Evolutionary conservation across 306 rosid species (phyloP).

Genomic region (Citrullus colocynthis): DNA sequence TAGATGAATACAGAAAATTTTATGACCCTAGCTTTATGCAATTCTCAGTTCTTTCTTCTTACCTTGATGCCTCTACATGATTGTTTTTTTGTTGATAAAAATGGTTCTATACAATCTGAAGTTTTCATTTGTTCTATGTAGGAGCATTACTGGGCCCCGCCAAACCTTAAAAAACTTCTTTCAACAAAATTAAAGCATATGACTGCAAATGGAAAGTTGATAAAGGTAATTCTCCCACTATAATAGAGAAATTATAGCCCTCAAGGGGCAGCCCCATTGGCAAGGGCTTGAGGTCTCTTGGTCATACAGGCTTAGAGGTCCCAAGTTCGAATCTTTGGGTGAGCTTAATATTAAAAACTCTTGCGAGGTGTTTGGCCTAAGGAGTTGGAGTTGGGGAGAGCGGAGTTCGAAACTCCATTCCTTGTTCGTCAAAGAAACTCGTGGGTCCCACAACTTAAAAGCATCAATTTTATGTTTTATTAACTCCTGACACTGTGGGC

Average conservation of each 20-base stretch:
- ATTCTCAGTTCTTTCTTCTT: background rate
- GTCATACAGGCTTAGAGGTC: too few relatives aligned
- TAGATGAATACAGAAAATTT: background rate
- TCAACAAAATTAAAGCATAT: conserved; percentile 72
- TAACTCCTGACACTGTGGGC: too few relatives aligned
- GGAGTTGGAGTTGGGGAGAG: too few relatives aligned
- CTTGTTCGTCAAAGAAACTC: too few relatives aligned
- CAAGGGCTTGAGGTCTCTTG: too few relatives aligned
- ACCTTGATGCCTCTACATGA: background rate
- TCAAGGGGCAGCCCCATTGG: too few relatives aligned
- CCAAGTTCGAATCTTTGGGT: too few relatives aligned
- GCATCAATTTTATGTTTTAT: too few relatives aligned
- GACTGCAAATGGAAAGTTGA: conserved; percentile 58
- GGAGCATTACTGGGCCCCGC: conserved; percentile 71
- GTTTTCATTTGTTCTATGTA: conserved; percentile 17
- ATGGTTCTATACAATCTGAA: conserved; percentile 10
- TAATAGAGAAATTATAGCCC: background rate
- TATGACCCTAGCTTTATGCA: background rate
- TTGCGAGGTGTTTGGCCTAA: too few relatives aligned
- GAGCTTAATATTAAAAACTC: too few relatives aligned
- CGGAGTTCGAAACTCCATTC: too few relatives aligned
- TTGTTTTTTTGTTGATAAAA: background rate
- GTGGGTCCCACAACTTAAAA: too few relatives aligned
- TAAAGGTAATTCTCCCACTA: conserved; percentile 43
- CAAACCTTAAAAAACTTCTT: conserved; percentile 62